Evolutionary conservation across 163 green algal species (phyloP).

Genomic region (Volvox carteri): DNA sequence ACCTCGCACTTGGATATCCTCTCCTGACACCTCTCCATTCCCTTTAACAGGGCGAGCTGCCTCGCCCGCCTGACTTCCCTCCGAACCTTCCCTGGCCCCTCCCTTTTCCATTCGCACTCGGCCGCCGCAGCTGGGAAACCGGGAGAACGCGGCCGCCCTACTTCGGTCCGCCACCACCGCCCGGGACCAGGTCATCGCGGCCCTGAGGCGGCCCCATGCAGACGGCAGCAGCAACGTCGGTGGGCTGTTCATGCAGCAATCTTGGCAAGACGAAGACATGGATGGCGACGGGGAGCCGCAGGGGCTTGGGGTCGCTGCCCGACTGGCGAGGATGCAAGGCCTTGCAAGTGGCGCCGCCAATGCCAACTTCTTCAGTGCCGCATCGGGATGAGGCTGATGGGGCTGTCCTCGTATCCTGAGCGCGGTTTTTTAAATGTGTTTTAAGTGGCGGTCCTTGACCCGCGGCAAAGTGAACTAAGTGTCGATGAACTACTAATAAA

Average conservation of each 20-base stretch:
- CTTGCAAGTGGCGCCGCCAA: background rate
- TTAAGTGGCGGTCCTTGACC: no score
- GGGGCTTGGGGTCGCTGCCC: background rate
- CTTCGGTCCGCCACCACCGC: background rate
- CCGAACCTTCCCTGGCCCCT: background rate
- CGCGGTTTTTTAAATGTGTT: no score
- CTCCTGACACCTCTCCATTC: no score
- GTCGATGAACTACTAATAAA: no score
- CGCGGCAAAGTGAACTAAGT: no score
- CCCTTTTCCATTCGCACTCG: background rate
- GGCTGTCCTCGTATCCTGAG: no score
- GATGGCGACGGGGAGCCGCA: background rate
- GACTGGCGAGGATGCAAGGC: background rate
- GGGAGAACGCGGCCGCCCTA: conserved; percentile 1
- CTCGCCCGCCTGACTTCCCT: no score
- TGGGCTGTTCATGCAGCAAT: conserved; percentile 1
- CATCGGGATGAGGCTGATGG: background rate
- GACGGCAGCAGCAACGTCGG: conserved; percentile 25
- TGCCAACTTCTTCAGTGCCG: conserved; percentile 18
- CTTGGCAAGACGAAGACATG: background rate
- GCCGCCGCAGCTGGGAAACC: background rate
- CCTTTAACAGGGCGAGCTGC: no score
- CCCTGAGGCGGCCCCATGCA: background rate
- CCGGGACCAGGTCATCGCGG: conserved; percentile 9
- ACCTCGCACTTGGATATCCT: no score